Conservation (phyloP, 176 grass and related monocot genomes). For the Poa pratensis region DNA sequence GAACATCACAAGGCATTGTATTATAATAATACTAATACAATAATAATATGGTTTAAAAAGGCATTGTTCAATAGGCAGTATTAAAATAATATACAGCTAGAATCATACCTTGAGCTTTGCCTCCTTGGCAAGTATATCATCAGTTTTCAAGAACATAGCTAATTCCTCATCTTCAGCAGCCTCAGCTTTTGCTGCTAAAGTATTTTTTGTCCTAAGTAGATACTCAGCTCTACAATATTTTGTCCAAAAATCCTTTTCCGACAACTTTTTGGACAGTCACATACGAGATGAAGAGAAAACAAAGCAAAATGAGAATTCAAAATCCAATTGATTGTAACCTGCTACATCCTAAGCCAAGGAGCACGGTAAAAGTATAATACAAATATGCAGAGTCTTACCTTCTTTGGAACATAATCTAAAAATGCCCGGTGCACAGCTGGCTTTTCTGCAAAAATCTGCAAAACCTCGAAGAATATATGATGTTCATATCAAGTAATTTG, state of each 20-base stretch:
- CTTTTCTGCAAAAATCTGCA: slow-evolving; percentile 98
- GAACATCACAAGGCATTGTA: slow-evolving; percentile 23
- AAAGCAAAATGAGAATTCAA: slow-evolving; percentile 26
- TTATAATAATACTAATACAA: not conserved
- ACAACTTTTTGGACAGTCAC: slow-evolving; percentile 52
- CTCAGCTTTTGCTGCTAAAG: slow-evolving; percentile 75
- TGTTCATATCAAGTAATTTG: slow-evolving; percentile 7
- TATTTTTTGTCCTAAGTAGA: slow-evolving; percentile 91
- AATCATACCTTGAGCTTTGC: slow-evolving; percentile 67
- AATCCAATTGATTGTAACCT: slow-evolving; percentile 4
- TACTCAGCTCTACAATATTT: slow-evolving; percentile 99
- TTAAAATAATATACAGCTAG: slow-evolving; percentile 12
- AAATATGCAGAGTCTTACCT: slow-evolving; percentile 51
- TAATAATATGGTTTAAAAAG: not conserved
- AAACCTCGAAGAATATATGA: slow-evolving; percentile 36
- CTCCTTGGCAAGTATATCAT: slow-evolving; percentile 94
- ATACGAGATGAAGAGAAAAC: slow-evolving; percentile 31
- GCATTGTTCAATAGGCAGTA: slow-evolving; percentile 26
- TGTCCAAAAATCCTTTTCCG: slow-evolving; percentile 91
- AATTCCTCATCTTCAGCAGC: slow-evolving; percentile 97
- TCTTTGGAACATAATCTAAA: slow-evolving; percentile 82
- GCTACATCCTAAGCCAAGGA: slow-evolving; percentile 10
- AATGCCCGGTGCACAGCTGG: slow-evolving; percentile 94
- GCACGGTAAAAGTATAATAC: slow-evolving; percentile 5
- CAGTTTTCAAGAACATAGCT: slow-evolving; percentile 83